Evolutionary conservation across 192 early-diverging fungal genomes (phyloP), one percentile per base, ranked within the genome.

Genomic region (Coemansia reversa): DNA sequence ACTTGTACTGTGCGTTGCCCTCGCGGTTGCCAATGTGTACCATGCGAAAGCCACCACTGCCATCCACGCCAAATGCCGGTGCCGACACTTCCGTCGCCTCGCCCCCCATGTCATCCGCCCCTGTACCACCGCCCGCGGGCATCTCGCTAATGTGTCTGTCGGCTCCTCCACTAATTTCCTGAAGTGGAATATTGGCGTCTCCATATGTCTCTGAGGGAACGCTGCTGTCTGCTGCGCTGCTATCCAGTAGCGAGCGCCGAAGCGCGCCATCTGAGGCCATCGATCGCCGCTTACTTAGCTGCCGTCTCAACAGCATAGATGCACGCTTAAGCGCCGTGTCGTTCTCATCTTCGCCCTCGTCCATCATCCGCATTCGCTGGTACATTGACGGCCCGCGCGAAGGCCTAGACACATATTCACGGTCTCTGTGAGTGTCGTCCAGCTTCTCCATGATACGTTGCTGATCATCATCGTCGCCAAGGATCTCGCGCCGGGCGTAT

Each of bases 11-110:
- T 8, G 72, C 77, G 65, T 99, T 99, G 60, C 87, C 83, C 49
- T 85, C 79, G 4, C 86, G 67, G 51, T 95, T 91, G 82, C 97
- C 95, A 33, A 99, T 82, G 75, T 96, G 88, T 60, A 99, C 94
- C 54, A 87, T 83, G n/a, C 97, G 89, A 57, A 73, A 83, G 67
- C 66, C 67, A 52, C 67, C 70, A 7, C 67, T 62, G 45, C 54
- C 70, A 42, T 62, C 72, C 16, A 51, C 57, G 24, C 77, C 77
- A 53, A 70, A 70, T 33, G 74, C 60, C 9, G 67, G 45, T 19
- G 47, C 58, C 18, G 71, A 50, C 23, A 55, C 47, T 29, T 59
- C 58, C 25, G 48, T 58, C 9, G 51, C 54, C 20, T 25, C 63
- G 2, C 28, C 23, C 5, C 35, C 50, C 0, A 22, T 61, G 16